These are phyloP conservation scores for Amanita phalloides DNA, from an alignment of 768 basidiomycete genomes.

Conservation along the genomic window DNA sequence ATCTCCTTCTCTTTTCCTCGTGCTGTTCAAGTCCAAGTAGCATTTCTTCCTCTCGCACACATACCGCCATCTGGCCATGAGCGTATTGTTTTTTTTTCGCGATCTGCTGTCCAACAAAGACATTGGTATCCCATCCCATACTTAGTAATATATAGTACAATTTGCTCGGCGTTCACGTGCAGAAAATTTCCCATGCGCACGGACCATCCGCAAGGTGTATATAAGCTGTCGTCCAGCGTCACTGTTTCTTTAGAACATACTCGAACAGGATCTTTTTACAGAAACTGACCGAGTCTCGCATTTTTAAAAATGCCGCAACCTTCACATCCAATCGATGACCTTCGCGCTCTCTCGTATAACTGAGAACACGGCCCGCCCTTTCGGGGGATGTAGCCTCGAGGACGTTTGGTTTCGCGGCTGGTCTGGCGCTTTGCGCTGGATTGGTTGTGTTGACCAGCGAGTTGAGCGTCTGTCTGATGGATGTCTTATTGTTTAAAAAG, in stretches of 20 bases:
- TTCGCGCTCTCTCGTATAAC: slow-evolving; percentile 51
- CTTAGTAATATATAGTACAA: no score
- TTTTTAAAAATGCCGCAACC: slow-evolving; percentile 67
- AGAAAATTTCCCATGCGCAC: slow-evolving; percentile 1
- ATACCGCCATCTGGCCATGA: no score
- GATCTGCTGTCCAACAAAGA: no score
- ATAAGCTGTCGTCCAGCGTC: slow-evolving; percentile 10
- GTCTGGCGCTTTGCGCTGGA: slow-evolving; percentile 16
- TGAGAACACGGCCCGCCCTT: slow-evolving; percentile 44
- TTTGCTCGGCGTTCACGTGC: neutral
- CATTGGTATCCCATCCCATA: no score
- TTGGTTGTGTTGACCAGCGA: slow-evolving; percentile 25
- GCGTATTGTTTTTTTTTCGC: no score
- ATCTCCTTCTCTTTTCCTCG: no score
- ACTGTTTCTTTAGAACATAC: slow-evolving; percentile 53
- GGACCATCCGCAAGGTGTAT: slow-evolving; percentile 14
- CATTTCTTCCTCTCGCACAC: no score
- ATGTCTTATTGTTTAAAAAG: slow-evolving; percentile 15
- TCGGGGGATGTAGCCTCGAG: slow-evolving; percentile 29
- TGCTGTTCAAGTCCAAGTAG: no score
- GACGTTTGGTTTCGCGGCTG: slow-evolving; percentile 41
- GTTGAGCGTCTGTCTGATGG: slow-evolving; percentile 58
- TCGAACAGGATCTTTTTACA: slow-evolving; percentile 73
- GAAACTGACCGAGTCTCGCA: slow-evolving; percentile 75
- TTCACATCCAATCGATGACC: slow-evolving; percentile 60